phyloP scores from a whole-genome alignment of 257 asterid species.

The Lycium ferocissimum region DNA sequence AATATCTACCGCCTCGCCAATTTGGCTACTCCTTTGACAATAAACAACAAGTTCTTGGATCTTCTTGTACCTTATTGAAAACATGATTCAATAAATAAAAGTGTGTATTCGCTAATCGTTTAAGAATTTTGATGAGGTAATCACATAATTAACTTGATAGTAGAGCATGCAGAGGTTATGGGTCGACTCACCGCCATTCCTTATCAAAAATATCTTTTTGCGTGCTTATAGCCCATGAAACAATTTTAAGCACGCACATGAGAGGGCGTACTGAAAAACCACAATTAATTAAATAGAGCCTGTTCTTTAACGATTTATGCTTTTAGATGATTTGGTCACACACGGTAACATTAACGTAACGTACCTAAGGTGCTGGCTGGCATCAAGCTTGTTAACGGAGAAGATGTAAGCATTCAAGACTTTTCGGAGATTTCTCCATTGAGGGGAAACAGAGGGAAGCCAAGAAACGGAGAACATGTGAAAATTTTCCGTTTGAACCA shows the following conservation, averaged over 20 bases:
- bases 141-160: too few relatives aligned
- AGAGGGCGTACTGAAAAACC: too few relatives aligned
- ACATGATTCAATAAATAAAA: not conserved
- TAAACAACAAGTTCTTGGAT: conserved; percentile 49
- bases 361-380: conserved; percentile 57
- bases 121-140: too few relatives aligned
- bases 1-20: conserved; percentile 44
- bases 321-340: not conserved
- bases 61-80: conserved; percentile 19
- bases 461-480: conserved; percentile 64
- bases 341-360: not conserved
- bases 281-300: too few relatives aligned
- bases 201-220: too few relatives aligned
- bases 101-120: not conserved
- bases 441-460: conserved; percentile 60
- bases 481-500: conserved; percentile 62
- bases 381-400: conserved; percentile 68
- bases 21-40: conserved; percentile 40
- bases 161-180: too few relatives aligned
- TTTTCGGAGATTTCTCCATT: conserved; percentile 78
- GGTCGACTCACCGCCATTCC: too few relatives aligned
- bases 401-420: conserved; percentile 68
- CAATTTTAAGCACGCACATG: too few relatives aligned
- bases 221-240: too few relatives aligned
- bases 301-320: not conserved